Evolutionary conservation across 164 flowering plant species (phyloP).

Genomic region (Tetracentron sinense): DNA sequence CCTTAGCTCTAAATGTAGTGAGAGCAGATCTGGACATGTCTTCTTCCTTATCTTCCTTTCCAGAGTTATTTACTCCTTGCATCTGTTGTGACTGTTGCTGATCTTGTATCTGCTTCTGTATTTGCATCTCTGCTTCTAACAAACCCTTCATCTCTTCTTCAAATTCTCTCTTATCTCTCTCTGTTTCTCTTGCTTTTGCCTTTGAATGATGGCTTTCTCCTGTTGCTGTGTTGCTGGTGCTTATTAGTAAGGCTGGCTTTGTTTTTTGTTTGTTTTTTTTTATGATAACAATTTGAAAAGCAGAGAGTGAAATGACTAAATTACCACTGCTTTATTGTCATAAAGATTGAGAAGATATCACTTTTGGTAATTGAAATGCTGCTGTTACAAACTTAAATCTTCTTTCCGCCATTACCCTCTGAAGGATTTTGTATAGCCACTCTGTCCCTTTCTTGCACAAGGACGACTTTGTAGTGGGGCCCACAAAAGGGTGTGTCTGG

Average conservation of each 20-base stretch:
- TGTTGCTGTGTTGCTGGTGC: slow-evolving; percentile 23
- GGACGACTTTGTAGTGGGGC: no score
- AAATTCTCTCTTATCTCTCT: slow-evolving; percentile 16
- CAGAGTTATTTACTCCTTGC: slow-evolving; percentile 40
- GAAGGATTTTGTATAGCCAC: no score
- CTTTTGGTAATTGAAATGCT: slow-evolving; percentile 18
- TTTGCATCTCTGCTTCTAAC: slow-evolving; percentile 27
- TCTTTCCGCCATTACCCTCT: slow-evolving; percentile 1
- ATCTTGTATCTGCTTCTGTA: slow-evolving; percentile 32
- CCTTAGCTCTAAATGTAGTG: slow-evolving; percentile 60
- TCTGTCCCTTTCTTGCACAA: no score
- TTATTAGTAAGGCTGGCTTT: slow-evolving; percentile 31
- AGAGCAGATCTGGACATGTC: slow-evolving; percentile 70
- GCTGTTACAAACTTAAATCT: not conserved
- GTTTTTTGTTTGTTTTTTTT: slow-evolving; percentile 16
- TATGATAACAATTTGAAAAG: slow-evolving; percentile 15
- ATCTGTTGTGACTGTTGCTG: slow-evolving; percentile 40
- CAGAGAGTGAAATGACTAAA: slow-evolving; percentile 27
- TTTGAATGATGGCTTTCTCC: slow-evolving; percentile 32
- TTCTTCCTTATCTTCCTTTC: slow-evolving; percentile 60
- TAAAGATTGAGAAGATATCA: slow-evolving; percentile 19
- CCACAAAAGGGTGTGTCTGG: no score
- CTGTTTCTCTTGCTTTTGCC: slow-evolving; percentile 15
- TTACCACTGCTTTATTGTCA: slow-evolving; percentile 23
- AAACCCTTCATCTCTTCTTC: slow-evolving; percentile 7